phyloP scores from a whole-genome alignment of 78 protist genomes.

The Anaeramoeba flamelloides region DNA sequence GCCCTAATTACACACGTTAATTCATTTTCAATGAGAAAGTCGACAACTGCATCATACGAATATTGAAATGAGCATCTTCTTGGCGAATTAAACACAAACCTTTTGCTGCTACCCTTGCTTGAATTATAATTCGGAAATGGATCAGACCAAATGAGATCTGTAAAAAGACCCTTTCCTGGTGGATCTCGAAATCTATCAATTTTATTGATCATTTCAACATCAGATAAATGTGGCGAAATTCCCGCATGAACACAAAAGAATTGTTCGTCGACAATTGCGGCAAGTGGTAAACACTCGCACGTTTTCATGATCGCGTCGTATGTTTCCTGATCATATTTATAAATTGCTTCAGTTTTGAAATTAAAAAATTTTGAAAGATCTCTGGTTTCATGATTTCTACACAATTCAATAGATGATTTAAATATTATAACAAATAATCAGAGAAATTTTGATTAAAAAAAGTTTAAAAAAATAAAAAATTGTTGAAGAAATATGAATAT shows the following conservation, averaged over 20 bases:
- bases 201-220: constrained; percentile 40
- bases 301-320: constrained; percentile 63
- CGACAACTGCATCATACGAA: constrained; percentile 45
- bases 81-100: constrained; percentile 51
- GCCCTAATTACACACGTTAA: constrained; percentile 84
- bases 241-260: constrained; percentile 94
- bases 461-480: no score
- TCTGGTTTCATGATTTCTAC: no score
- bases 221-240: constrained; percentile 76
- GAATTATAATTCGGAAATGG: no score
- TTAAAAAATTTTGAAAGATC: no score
- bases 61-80: constrained; percentile 80
- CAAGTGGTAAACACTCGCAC: constrained; percentile 79
- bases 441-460: no score
- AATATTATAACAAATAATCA: no score
- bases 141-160: constrained; percentile 91
- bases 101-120: no score
- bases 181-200: constrained; percentile 84
- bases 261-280: constrained; percentile 61
- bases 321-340: constrained; percentile 58
- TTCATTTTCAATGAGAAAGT: constrained; percentile 67
- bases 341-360: no score
- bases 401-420: no score
- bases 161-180: no score
- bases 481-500: no score